Base-by-base conservation (phyloP, 257 asterid genomes). In the Perilla frutescens region DNA sequence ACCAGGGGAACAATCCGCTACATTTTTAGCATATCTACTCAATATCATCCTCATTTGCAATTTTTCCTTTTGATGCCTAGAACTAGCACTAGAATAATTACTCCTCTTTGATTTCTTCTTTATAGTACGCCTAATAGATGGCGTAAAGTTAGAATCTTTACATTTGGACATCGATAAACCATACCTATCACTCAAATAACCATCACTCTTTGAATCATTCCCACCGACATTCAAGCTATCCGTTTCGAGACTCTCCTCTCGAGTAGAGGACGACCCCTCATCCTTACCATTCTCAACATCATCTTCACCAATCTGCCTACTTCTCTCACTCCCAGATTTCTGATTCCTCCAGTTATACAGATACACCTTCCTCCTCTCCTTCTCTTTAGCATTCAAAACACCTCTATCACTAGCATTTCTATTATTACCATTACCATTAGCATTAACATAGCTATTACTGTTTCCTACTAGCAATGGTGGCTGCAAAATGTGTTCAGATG, bases 281-380 rank as follows among this genome's bases (percentile, higher is more conserved):
- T 77, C 81, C 80, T 79, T 82, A 50, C 74, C 87, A 62, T 84
- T 81, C 73, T 78, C 87, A 13, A 56, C 79, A 65, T 80, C 85
- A 12, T 81, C 95, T 8, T 82, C 84, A 54, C 63, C 87, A 66
- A 79, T 84, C 81, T 79, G 87, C 72, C 83, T 88, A 72, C 96
- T 90, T 76, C 76, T 82, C 62, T 87, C 96, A 70, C 92, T 87
- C 83, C 77, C 97, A 7, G 97, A 88, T 79, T 80, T 92, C 81
- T 86, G 97, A 58, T 86, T 86, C 86, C 85, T 86, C 99, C 99
- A 92, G 62, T 95, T 95, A 81, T 84, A 84, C 86, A 95, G 77
- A 78, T 84, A 90, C 61, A 90, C 98, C 74, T 77, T 90, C 66
- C 77, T 89, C 68, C 67, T 86, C 79, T 83, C 91, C 64, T 79